These are phyloP conservation scores for Cryptosporidium felis DNA, from an alignment of 169 alveolate genomes.

Conservation along the genomic window DNA sequence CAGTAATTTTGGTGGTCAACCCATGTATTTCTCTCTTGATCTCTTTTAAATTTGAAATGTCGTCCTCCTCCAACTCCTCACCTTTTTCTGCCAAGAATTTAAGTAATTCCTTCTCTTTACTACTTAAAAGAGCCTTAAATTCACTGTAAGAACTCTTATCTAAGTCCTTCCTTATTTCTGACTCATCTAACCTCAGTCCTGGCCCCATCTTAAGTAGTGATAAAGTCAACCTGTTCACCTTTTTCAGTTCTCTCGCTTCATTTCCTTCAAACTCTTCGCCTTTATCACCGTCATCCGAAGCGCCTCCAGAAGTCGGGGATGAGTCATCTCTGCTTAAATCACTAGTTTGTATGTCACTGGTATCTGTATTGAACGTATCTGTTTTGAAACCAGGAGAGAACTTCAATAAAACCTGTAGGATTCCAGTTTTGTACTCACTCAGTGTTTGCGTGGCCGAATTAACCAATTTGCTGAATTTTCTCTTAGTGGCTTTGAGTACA, in stretches of 20 bases:
- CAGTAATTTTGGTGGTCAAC: background rate
- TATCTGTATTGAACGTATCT: background rate
- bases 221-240: background rate
- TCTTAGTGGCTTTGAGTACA: too few species aligned
- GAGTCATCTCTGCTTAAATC: conserved; percentile 1
- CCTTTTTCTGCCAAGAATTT: background rate
- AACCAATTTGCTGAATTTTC: too few species aligned
- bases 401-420: too few species aligned
- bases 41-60: background rate
- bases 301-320: background rate
- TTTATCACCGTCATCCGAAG: background rate
- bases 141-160: background rate
- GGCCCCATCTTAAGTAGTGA: background rate
- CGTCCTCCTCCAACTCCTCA: background rate
- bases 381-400: background rate
- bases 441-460: too few species aligned
- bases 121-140: background rate
- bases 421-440: too few species aligned
- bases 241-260: background rate
- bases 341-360: conserved; percentile 21
- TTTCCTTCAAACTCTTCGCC: too few species aligned
- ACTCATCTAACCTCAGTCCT: background rate
- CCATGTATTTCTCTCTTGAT: background rate
- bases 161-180: background rate
- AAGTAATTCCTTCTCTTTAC: background rate